A percentile compares a stretch with the other conserved stretches of the same genome.
Evolutionary conservation across 1,284 basidiomycete species (phyloP).

Genomic region (Puccinia coronata): DNA sequence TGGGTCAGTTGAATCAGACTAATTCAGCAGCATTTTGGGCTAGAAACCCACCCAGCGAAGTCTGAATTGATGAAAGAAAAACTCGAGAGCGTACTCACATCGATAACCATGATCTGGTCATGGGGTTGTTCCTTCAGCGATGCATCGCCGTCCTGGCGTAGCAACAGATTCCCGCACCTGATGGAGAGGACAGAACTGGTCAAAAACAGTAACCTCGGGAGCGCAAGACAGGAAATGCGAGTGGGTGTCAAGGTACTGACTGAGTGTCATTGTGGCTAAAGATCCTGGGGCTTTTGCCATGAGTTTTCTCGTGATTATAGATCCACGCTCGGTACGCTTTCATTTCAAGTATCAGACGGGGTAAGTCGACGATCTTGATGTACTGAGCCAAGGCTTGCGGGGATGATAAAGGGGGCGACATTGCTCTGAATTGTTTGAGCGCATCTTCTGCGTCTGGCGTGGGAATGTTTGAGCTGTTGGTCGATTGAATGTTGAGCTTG

Average conservation of each 20-base stretch:
- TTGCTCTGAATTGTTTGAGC: conserved; percentile 11
- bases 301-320: conserved; percentile 52
- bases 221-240: not conserved
- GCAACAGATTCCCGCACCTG: conserved; percentile 80
- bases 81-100: conserved; percentile 15
- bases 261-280: conserved; percentile 48
- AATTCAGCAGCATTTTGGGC: not conserved
- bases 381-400: not conserved
- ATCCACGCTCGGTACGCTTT: conserved; percentile 58
- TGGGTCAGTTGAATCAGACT: not conserved
- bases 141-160: conserved; percentile 17
- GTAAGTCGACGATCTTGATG: conserved; percentile 58
- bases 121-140: conserved; percentile 25
- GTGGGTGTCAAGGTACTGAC: conserved; percentile 9
- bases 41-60: not conserved
- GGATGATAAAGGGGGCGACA: conserved; percentile 1
- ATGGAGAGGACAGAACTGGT: not conserved
- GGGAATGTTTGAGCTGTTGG: not conserved
- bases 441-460: not conserved
- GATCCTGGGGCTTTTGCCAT: conserved; percentile 31
- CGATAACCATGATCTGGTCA: conserved; percentile 46
- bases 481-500: conserved; percentile 50
- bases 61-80: not conserved
- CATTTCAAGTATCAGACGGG: conserved; percentile 57
- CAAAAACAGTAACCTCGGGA: not conserved